A percentile compares a stretch with the other conserved stretches of the same genome.
phyloP scores from a whole-genome alignment of 1,284 basidiomycete genomes.

The Ceratorhiza oryzae-sativae region DNA sequence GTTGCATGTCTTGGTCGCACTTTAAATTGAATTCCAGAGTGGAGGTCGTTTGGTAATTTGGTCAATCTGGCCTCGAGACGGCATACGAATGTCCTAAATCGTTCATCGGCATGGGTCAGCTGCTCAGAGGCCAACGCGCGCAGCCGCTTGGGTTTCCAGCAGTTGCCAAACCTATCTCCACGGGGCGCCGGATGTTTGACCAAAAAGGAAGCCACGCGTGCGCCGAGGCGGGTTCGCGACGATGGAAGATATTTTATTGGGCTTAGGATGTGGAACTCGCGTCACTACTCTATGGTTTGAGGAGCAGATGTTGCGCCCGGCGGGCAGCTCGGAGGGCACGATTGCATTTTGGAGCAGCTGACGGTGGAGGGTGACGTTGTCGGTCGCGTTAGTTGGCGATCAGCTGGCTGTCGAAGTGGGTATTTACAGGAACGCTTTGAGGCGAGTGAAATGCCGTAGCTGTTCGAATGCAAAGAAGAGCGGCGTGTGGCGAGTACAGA shows the following conservation, averaged over 20 bases:
- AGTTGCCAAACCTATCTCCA: not conserved
- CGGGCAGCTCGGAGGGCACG: not conserved
- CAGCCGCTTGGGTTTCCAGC: not conserved
- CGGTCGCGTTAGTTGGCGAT: not conserved
- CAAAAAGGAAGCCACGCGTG: slow-evolving; percentile 20
- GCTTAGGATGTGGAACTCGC: slow-evolving; percentile 21
- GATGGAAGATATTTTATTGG: slow-evolving; percentile 6
- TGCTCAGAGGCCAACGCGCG: no score
- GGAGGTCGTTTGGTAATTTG: slow-evolving; percentile 11
- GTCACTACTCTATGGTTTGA: not conserved
- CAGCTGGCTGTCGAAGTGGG: not conserved
- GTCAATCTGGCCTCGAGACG: slow-evolving; percentile 20
- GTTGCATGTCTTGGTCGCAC: not conserved
- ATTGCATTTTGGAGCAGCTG: not conserved
- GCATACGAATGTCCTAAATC: not conserved
- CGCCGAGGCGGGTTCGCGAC: slow-evolving; percentile 17
- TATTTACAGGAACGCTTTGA: not conserved
- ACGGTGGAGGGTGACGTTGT: not conserved
- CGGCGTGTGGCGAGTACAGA: no score
- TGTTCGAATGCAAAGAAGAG: not conserved
- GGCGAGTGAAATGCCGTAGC: not conserved
- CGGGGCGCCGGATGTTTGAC: slow-evolving; percentile 15
- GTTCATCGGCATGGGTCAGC: not conserved
- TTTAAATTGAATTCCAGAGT: not conserved
- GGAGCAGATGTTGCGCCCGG: slow-evolving; percentile 24